A percentile compares a stretch with the other conserved stretches of the same genome.
These are phyloP conservation scores for Colletotrichum simmondsii DNA, from an alignment of 2,329 filamentous ascomycete species.

Conservation along the genomic window DNA sequence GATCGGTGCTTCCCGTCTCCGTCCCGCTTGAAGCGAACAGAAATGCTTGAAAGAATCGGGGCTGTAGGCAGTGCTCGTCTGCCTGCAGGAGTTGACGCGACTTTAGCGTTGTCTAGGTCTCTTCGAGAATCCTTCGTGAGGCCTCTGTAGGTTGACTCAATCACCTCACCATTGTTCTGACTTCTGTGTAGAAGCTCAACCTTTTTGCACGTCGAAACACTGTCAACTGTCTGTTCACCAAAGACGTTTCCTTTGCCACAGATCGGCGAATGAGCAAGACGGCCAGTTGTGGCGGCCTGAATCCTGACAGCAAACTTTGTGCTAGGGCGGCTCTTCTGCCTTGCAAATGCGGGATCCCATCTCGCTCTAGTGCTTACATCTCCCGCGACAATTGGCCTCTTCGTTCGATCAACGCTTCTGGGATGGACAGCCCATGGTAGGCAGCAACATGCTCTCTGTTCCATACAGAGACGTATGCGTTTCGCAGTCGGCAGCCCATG, in stretches of 20 bases:
- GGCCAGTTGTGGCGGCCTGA: not conserved
- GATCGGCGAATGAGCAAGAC: constrained; percentile 12
- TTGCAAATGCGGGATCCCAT: not conserved
- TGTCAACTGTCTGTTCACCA: not conserved
- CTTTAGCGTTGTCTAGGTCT: not conserved
- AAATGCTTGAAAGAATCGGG: not conserved
- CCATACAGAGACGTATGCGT: not conserved
- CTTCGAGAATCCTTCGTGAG: constrained; percentile 2
- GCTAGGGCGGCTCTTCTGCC: constrained; percentile 1
- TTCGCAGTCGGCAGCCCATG: not conserved
- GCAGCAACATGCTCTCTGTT: constrained; percentile 15
- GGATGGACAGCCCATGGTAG: not conserved
- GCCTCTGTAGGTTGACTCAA: not conserved
- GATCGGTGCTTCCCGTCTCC: not conserved
- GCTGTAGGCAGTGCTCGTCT: not conserved
- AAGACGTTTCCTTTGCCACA: not conserved
- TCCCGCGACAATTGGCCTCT: not conserved
- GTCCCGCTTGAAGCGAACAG: not conserved
- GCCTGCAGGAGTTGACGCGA: not conserved
- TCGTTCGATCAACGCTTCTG: not conserved
- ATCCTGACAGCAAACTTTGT: not conserved
- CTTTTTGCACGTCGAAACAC: no score
- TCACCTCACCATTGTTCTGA: not conserved
- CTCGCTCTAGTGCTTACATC: constrained; percentile 11
- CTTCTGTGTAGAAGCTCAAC: not conserved